Base-by-base conservation (phyloP, 2,329 filamentous ascomycete genomes). In the Rosellinia necatrix region DNA sequence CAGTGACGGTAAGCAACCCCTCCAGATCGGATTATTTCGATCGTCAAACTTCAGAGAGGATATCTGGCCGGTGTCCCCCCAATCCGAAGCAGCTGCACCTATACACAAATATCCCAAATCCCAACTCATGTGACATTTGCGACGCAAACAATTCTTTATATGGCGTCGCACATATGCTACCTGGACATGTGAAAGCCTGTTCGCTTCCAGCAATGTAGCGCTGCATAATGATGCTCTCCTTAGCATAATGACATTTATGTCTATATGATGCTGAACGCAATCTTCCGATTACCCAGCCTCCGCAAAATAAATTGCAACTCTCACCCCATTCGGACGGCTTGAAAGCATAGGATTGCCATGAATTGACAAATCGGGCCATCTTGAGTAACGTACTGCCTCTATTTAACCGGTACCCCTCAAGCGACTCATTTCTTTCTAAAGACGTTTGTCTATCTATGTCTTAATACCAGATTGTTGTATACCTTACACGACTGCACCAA, bases 241-340 rank as follows among this genome's bases (percentile, higher is more conserved):
- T 13, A 25, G 34, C 53, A 41, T 43, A 21, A 32, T 15, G 12
- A 19, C 32, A 12, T n/a, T n/a, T 38, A 25, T 47, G 1, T 53
- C 17, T 30, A 38, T 35, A 6, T 43, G 22, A 24, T 43, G 49
- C 27, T 17, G n/a, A 21, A 32, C 24, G 40, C 29, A 17, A 57
- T 57, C 37, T 53, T 50, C 58, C 53, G 24, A 51, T 60, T 57
- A 57, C 24, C 58, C 58, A 58, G 21, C 40, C 34, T 57, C 58
- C 53, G 58, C 35, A 53, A 51, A 60, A 58, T 60, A 58, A 30
- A 58, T 53, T 57, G 49, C 52, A 9, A 17, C 7, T 29, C 13
- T 12, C 15, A 9, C 30, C 32, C 40, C 9, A 47, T 42, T 41
- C n/a, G 40, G 17, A 42, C 29, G 19, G 3, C 8, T 12, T 7